Base-by-base conservation (phyloP, 75 land plant species). In the Sequoiadendron giganteum region DNA sequence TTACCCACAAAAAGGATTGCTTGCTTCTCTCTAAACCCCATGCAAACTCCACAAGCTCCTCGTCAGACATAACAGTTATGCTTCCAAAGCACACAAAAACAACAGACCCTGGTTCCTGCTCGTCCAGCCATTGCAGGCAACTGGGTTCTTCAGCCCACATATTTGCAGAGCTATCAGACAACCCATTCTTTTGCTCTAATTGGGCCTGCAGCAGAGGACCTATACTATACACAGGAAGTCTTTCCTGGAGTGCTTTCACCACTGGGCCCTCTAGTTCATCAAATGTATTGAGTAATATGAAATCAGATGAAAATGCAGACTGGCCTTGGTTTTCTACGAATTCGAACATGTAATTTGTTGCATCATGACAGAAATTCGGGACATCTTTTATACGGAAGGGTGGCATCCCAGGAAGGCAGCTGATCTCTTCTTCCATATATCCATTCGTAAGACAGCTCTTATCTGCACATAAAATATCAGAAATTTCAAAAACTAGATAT, bases 61-160 rank as follows among this genome's bases (percentile, higher is more conserved):
- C 2, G 0, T 86, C 75, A 7, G 87, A 32, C 32, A 93, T 47
- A 0, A 81, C 39, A 38, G 89, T 85, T 36, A 86, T 56, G 85
- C 91, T 91, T 2, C 95, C 95, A 15, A 94, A 89, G 28, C 90
- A 90, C 3, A 92, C 87, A 65, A 91, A 94, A 2, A 94, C 3
- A 1, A 93, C 95, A 8, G 92, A 90, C 11, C 68, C 48, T 15
- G 90, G 88, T 42, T 85, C 55, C 85, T 56, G 86, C 11, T 83
- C 40, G 54, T 93, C 91, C 5, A 94, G 90, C 95, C 95, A 94
- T 2, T 83, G 18, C 52, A 90, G 9, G 89, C 91, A 91, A 16
- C 72, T 34, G 4, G 72, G n/a, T 16, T 78, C 88, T 47, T 76
- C 81, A 8, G 87, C 32, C 86, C 86, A 85, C 7, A 85, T 34